These are phyloP conservation scores for Fonsecaea monophora DNA, from an alignment of 2,329 filamentous ascomycete species.

Conservation along the genomic window DNA sequence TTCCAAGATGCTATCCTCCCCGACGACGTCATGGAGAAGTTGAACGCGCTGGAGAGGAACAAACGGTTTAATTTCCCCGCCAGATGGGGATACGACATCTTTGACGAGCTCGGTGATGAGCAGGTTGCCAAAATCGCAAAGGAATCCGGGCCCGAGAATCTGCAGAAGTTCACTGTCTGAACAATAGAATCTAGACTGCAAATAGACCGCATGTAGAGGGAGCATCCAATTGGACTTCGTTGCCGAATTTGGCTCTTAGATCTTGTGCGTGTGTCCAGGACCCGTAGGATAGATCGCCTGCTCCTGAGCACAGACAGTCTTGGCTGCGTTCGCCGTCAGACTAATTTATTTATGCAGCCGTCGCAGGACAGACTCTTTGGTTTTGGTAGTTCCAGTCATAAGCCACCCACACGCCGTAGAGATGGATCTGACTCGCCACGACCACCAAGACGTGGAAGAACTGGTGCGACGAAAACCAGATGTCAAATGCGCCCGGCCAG, in stretches of 20 bases:
- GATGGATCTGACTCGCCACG: slow-evolving; percentile 50
- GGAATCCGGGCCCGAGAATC: slow-evolving; percentile 30
- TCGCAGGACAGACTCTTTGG: slow-evolving; percentile 35
- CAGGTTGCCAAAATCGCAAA: slow-evolving; percentile 41
- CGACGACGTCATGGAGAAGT: slow-evolving; percentile 45
- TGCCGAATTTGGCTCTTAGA: not conserved
- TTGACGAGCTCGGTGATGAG: slow-evolving; percentile 47
- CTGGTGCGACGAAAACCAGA: slow-evolving; percentile 46
- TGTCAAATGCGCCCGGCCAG: slow-evolving; percentile 45
- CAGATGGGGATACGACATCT: slow-evolving; percentile 49
- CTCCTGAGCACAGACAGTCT: too few relatives aligned
- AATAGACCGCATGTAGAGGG: not conserved
- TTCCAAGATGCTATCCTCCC: slow-evolving; percentile 51
- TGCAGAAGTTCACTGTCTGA: slow-evolving; percentile 34
- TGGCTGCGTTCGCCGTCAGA: too few relatives aligned
- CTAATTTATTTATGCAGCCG: too few relatives aligned
- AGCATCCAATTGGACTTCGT: not conserved
- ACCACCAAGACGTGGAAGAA: slow-evolving; percentile 50
- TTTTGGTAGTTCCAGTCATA: slow-evolving; percentile 45
- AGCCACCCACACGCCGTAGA: slow-evolving; percentile 47
- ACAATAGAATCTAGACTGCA: not conserved
- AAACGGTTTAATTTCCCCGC: slow-evolving; percentile 48
- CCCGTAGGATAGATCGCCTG: not conserved
- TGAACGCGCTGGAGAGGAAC: slow-evolving; percentile 47
- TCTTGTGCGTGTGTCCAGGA: not conserved